phyloP scores from a whole-genome alignment of 805 yeast species.

The Ogataea naganishii region DNA sequence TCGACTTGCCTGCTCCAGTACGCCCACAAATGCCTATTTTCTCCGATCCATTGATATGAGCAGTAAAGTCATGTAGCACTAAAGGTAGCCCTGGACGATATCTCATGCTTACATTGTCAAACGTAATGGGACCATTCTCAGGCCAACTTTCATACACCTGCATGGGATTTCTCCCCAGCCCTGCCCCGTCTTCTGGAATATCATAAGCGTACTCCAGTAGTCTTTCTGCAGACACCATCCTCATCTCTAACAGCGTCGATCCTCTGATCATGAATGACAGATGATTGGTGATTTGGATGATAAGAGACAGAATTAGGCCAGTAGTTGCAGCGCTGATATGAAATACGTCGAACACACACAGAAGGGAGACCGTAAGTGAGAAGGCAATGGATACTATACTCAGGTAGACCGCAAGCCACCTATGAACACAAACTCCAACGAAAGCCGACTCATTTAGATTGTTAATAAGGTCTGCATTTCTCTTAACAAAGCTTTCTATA shows the following conservation, averaged over 20 bases:
- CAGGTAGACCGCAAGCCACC: constrained; percentile 48
- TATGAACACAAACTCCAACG: constrained; percentile 40
- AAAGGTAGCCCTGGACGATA: constrained; percentile 45
- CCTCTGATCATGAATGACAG: constrained; percentile 42
- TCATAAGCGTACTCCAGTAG: constrained; percentile 25
- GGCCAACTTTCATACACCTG: constrained; percentile 40
- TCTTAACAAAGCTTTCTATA: constrained; percentile 28
- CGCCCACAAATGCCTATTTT: constrained; percentile 59
- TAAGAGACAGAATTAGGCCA: constrained; percentile 45
- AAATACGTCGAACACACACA: constrained; percentile 46
- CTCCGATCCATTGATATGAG: constrained; percentile 39
- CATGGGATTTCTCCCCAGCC: constrained; percentile 14
- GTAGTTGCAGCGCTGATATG: constrained; percentile 42
- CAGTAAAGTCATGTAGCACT: constrained; percentile 36
- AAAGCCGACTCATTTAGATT: constrained; percentile 43
- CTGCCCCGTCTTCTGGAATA: constrained; percentile 19
- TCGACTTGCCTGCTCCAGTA: constrained; percentile 61
- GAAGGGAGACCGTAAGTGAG: constrained; percentile 40
- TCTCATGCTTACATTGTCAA: constrained; percentile 37
- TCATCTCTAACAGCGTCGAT: constrained; percentile 48
- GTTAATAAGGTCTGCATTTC: constrained; percentile 32
- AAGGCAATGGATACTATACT: constrained; percentile 39
- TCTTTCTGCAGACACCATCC: constrained; percentile 54
- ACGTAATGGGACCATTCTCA: constrained; percentile 36
- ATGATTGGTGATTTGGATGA: constrained; percentile 43